A percentile compares a stretch with the other conserved stretches of the same genome.
Conservation (phyloP, 129 eudicot genomes). For the Chrysanthemum makinoi region DNA sequence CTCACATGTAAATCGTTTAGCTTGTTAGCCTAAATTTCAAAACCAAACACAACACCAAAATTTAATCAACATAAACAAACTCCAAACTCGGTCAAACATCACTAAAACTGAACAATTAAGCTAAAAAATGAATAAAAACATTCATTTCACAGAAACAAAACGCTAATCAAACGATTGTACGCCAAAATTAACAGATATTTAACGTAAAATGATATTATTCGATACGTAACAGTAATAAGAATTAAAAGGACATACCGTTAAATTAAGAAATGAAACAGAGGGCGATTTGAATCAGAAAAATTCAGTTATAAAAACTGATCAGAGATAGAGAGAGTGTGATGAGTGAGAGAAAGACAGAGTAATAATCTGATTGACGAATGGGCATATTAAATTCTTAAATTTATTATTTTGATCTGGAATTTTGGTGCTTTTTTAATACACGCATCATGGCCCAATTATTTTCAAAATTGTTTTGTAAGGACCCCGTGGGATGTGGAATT, state of each 20-base stretch:
- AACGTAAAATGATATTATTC: not conserved
- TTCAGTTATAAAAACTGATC: conserved; percentile 10
- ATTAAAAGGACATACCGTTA: conserved; percentile 21
- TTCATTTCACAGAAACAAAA: conserved; percentile 15
- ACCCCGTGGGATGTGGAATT: not conserved
- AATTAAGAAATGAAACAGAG: conserved; percentile 13
- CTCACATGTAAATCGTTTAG: too few species aligned
- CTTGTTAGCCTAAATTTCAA: too few species aligned
- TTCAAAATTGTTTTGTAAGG: conserved; percentile 14
- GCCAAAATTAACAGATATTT: not conserved
- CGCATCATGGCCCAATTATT: conserved; percentile 35
- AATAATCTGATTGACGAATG: not conserved
- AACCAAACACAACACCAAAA: not conserved
- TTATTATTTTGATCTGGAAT: conserved; percentile 30
- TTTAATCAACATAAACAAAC: conserved; percentile 10
- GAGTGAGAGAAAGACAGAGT: conserved; percentile 32
- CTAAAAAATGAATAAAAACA: conserved; percentile 16
- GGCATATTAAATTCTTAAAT: too few species aligned
- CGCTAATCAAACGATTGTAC: not conserved
- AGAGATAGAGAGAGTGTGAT: conserved; percentile 23
- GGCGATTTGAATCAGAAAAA: conserved; percentile 20
- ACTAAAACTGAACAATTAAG: conserved; percentile 5
- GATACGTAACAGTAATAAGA: not conserved
- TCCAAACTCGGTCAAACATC: conserved; percentile 15
- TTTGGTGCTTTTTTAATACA: conserved; percentile 17